Base-by-base conservation (phyloP, 139 green algal species). In the Astrephomene gubernaculifera region DNA sequence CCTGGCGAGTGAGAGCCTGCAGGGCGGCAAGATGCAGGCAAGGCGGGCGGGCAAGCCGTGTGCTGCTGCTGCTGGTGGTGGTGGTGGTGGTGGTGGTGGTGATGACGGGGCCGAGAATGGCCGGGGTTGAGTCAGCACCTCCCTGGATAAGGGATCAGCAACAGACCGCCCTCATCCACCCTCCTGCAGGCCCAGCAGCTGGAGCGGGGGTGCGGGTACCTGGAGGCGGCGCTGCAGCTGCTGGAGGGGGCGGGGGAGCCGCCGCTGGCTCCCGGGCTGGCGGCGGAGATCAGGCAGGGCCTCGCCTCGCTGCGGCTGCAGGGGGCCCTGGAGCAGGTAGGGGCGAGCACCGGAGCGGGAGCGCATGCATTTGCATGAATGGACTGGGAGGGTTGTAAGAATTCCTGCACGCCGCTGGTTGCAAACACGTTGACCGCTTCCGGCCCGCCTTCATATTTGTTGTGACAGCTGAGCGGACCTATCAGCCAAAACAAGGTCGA, bases 161-260 rank as follows among this genome's bases (percentile, higher is more conserved):
- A n/a, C n/a, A n/a, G n/a, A n/a, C n/a, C n/a, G n/a, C n/a, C n/a
- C n/a, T n/a, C n/a, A n/a, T n/a, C n/a, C n/a, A n/a, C n/a, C n/a
- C n/a, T n/a, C n/a, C n/a, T n/a, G n/a, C n/a, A n/a, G n/a, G 19
- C 14, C 19, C 68, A 75, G 43, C 78, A 75, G 44, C 6, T 84
- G 7, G 22, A 3, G 27, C 61, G 65, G 63, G 63, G 60, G 43
- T 75, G 61, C 64, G 27, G 29, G 31, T 84, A 84, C 45, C 80
- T 96, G 82, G 90, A 94, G 72, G 93, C 94, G 45, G 93, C 94
- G 10, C 68, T 93, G 49, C 43, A 83, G 43, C 76, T 90, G 22
- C 88, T 96, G 25, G 39, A 81, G 7, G 44, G 87, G 31, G 83
- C 76, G 4, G 88, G 86, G 0, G 45, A 60, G 22, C 74, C 73